Percentiles rank a stretch among this genome's conserved stretches.
Conservation (phyloP, 768 basidiomycete genomes). For the Trametes cinnabarina region DNA sequence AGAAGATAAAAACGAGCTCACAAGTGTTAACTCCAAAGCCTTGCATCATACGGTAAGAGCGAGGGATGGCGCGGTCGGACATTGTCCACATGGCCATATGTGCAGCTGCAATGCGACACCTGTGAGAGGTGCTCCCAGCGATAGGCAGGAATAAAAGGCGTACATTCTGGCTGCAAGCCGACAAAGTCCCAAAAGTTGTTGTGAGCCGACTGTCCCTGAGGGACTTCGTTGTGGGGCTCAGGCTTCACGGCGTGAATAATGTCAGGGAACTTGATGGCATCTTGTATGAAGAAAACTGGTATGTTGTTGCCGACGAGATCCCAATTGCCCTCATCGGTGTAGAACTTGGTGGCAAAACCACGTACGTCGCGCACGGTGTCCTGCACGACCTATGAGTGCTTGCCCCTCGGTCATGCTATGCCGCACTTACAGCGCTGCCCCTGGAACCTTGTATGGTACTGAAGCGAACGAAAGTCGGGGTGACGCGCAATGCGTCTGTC, state of each 20-base stretch:
- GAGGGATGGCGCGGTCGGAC: slow-evolving; percentile 82
- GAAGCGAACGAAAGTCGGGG: slow-evolving; percentile 81
- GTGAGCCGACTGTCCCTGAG: slow-evolving; percentile 66
- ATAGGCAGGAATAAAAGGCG: neutral
- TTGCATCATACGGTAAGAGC: slow-evolving; percentile 87
- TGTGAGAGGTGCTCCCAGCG: slow-evolving; percentile 4
- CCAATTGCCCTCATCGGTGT: slow-evolving; percentile 84
- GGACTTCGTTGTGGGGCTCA: slow-evolving; percentile 81
- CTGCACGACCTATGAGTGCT: slow-evolving; percentile 27
- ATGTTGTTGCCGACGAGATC: slow-evolving; percentile 85
- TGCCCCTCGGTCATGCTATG: neutral
- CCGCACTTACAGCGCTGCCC: slow-evolving; percentile 69
- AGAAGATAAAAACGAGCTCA: neutral
- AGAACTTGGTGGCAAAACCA: slow-evolving; percentile 83
- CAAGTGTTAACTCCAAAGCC: slow-evolving; percentile 88
- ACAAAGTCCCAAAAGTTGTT: slow-evolving; percentile 91
- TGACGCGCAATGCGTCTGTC: slow-evolving; percentile 68
- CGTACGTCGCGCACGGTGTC: slow-evolving; percentile 82
- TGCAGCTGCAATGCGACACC: slow-evolving; percentile 38
- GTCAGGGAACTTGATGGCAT: slow-evolving; percentile 84
- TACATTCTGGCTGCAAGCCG: slow-evolving; percentile 65
- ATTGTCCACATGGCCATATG: slow-evolving; percentile 85
- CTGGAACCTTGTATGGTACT: slow-evolving; percentile 80
- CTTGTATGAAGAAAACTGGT: slow-evolving; percentile 81
- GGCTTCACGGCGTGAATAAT: slow-evolving; percentile 83